phyloP scores from a whole-genome alignment of 441 rosid genomes.

The Syzygium syzygioides region DNA sequence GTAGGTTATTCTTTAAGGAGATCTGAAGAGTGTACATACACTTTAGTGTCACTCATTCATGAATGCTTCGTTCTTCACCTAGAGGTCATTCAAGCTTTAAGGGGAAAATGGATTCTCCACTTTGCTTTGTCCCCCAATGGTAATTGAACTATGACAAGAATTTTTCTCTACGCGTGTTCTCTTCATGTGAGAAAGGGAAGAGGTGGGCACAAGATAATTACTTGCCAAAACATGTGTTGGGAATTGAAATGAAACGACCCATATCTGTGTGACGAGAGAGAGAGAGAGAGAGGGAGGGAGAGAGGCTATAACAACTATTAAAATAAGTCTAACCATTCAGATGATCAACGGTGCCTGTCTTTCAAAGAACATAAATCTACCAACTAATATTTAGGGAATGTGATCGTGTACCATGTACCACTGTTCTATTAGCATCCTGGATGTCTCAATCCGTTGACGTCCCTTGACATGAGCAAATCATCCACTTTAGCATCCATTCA shows the following conservation, averaged over 20 bases:
- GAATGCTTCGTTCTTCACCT: conserved; percentile 16
- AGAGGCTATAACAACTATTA: neutral
- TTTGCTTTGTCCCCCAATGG: conserved; percentile 20
- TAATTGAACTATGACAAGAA: conserved; percentile 12
- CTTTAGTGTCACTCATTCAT: conserved; percentile 16
- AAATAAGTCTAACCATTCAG: neutral
- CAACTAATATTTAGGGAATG: neutral
- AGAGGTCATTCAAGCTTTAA: conserved; percentile 12
- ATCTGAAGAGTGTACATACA: neutral
- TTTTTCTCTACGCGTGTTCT: neutral
- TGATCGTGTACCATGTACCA: neutral
- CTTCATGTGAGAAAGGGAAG: neutral
- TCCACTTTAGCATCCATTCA: neutral
- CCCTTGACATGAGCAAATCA: neutral
- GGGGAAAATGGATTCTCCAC: neutral
- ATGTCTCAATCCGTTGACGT: neutral
- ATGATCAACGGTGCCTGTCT: neutral
- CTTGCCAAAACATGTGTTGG: neutral
- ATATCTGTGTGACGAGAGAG: neutral
- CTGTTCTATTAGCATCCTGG: neutral
- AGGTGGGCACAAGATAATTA: neutral
- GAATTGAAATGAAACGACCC: neutral
- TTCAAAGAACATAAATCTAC: neutral
- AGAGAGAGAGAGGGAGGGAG: neutral
- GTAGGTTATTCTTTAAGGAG: neutral